These are phyloP conservation scores for Passalora sequoiae DNA, from an alignment of 2,329 filamentous ascomycete species.

Conservation along the genomic window DNA sequence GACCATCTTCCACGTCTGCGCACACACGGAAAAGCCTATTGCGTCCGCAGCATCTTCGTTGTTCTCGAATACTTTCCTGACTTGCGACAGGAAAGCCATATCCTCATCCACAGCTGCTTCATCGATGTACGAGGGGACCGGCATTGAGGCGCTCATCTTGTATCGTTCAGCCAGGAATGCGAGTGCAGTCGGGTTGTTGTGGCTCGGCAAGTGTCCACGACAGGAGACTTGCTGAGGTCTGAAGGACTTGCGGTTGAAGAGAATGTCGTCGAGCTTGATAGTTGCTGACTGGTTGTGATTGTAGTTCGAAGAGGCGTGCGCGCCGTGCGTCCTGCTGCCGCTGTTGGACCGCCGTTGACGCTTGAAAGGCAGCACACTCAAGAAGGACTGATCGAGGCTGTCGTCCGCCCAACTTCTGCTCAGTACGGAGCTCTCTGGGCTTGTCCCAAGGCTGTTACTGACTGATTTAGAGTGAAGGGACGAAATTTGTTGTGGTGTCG, in stretches of 20 bases:
- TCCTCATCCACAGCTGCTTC: neutral
- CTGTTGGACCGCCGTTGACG: conserved; percentile 12
- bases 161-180: conserved; percentile 17
- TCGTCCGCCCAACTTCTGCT: conserved; percentile 51
- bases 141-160: conserved; percentile 5
- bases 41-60: conserved; percentile 13
- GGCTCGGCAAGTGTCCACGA: conserved; percentile 22
- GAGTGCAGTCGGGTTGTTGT: conserved; percentile 16
- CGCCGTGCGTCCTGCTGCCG: conserved; percentile 13
- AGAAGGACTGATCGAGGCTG: conserved; percentile 51
- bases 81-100: conserved; percentile 11
- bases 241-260: conserved; percentile 26
- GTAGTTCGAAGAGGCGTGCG: conserved; percentile 10
- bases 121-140: conserved; percentile 3
- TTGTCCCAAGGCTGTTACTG: conserved; percentile 19
- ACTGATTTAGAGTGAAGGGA: conserved; percentile 9
- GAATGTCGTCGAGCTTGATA: conserved; percentile 30
- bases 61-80: conserved; percentile 16
- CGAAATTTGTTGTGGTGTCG: conserved; percentile 15
- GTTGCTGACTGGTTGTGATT: conserved; percentile 22
- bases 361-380: conserved; percentile 37
- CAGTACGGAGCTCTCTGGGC: conserved; percentile 34
- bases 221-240: conserved; percentile 27
- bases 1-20: conserved; percentile 57
- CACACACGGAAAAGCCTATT: conserved; percentile 44